Conservation (phyloP, 2,329 filamentous ascomycete species). For the Hypoxylon sp. region DNA sequence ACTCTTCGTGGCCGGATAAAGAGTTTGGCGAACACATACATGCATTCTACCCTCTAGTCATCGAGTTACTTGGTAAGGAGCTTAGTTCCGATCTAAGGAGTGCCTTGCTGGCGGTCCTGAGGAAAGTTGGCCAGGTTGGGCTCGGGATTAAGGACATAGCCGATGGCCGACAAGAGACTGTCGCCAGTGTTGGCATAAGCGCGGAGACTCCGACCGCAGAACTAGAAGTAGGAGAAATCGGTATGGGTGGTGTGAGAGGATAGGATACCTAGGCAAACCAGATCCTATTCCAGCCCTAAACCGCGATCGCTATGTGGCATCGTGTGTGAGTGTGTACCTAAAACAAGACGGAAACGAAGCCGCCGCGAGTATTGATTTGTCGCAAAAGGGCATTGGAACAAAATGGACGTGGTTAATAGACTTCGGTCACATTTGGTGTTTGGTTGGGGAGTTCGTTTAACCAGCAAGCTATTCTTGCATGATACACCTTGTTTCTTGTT, state of each 20-base stretch:
- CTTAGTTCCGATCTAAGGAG: conserved; percentile 82
- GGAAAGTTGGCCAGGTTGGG: conserved; percentile 84
- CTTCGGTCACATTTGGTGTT: conserved; percentile 38
- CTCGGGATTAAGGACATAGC: conserved; percentile 68
- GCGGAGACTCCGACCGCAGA: conserved; percentile 39
- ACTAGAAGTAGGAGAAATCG: conserved; percentile 40
- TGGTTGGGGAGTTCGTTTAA: conserved; percentile 14
- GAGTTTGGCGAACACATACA: conserved; percentile 84
- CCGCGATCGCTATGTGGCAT: background rate
- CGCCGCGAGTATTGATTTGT: conserved; percentile 24
- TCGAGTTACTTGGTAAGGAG: conserved; percentile 86
- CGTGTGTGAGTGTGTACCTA: background rate
- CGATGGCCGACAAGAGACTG: conserved; percentile 56
- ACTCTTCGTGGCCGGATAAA: conserved; percentile 81
- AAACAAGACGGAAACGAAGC: conserved; percentile 1
- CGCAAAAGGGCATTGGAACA: conserved; percentile 28
- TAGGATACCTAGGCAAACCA: conserved; percentile 13
- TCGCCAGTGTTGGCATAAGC: conserved; percentile 51
- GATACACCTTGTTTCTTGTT: conserved; percentile 18
- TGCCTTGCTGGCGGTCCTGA: conserved; percentile 81
- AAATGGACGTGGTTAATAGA: conserved; percentile 34
- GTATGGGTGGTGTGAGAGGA: conserved; percentile 40
- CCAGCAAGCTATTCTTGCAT: conserved; percentile 28
- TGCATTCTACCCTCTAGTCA: conserved; percentile 86
- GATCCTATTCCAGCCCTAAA: conserved; percentile 5